phyloP scores from a whole-genome alignment of 306 rosid species.

The Hippophae gyantsensis region DNA sequence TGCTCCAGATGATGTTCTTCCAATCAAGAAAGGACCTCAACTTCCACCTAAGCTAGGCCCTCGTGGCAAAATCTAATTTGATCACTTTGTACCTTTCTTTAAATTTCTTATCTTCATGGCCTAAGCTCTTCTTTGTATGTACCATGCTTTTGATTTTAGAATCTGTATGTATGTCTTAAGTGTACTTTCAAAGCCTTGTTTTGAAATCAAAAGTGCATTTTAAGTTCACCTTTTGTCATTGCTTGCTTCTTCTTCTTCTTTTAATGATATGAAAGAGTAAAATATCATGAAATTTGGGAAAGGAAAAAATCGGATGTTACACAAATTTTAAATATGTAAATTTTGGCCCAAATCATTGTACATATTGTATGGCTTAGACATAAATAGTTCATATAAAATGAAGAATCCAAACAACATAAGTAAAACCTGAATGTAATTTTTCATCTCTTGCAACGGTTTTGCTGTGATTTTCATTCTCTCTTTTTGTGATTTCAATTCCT shows the following conservation, averaged over 20 bases:
- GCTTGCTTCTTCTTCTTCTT: neutral
- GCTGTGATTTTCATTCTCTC: conserved; percentile 19
- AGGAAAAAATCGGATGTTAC: no score
- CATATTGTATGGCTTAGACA: no score
- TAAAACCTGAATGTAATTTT: conserved; percentile 12
- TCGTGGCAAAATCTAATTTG: conserved; percentile 78
- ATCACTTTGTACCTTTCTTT: conserved; percentile 3
- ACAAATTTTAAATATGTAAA: no score
- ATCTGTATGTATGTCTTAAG: conserved; percentile 44
- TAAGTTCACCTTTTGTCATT: conserved; percentile 20
- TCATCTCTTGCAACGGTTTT: conserved; percentile 1
- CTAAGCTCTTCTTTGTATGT: conserved; percentile 13
- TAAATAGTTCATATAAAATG: conserved; percentile 13
- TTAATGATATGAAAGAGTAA: no score
- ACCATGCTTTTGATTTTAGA: conserved; percentile 19
- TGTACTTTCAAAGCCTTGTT: conserved; percentile 19
- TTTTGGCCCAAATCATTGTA: no score
- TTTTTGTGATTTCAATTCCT: conserved; percentile 4
- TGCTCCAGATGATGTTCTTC: conserved; percentile 68
- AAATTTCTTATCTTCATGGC: neutral
- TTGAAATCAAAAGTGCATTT: conserved; percentile 26
- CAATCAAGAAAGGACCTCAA: conserved; percentile 95
- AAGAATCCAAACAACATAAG: conserved; percentile 13
- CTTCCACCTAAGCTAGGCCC: conserved; percentile 91
- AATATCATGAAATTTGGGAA: no score